phyloP scores from a whole-genome alignment of 306 rosid genomes.

The Hippophae gyantsensis region DNA sequence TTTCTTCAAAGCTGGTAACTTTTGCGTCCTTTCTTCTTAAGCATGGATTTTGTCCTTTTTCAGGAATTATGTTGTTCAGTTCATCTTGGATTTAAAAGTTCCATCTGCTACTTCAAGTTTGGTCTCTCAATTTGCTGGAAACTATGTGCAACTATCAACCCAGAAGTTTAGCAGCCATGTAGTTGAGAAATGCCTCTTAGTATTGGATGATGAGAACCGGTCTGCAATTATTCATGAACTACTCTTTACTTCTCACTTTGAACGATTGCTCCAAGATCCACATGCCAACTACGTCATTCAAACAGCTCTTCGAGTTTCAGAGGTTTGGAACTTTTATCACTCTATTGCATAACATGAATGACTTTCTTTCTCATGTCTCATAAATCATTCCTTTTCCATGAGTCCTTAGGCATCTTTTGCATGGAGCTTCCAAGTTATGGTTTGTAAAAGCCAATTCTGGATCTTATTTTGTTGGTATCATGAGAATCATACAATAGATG shows the following conservation, averaged over 20 bases:
- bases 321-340: constrained; percentile 20
- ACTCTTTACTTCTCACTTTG: constrained; percentile 36
- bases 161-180: constrained; percentile 76
- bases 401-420: not conserved
- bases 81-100: constrained; percentile 35
- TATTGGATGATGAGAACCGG: constrained; percentile 27
- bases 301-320: constrained; percentile 37
- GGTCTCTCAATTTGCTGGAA: constrained; percentile 41
- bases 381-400: not conserved
- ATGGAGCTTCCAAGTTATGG: not conserved
- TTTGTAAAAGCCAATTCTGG: too few relatives aligned
- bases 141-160: constrained; percentile 38
- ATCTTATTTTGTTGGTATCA: too few relatives aligned
- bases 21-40: not conserved
- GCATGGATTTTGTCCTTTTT: constrained; percentile 1
- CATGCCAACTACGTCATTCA: constrained; percentile 64
- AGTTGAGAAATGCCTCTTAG: constrained; percentile 51
- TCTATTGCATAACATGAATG: not conserved
- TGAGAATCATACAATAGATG: too few relatives aligned
- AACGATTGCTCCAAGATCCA: constrained; percentile 50
- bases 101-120: constrained; percentile 39
- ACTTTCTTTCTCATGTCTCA: not conserved
- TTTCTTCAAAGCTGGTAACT: not conserved
- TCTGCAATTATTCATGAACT: constrained; percentile 37
- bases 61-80: constrained; percentile 72